Conservation (phyloP, 176 grass and related monocot genomes). For the Eleusine indica region DNA sequence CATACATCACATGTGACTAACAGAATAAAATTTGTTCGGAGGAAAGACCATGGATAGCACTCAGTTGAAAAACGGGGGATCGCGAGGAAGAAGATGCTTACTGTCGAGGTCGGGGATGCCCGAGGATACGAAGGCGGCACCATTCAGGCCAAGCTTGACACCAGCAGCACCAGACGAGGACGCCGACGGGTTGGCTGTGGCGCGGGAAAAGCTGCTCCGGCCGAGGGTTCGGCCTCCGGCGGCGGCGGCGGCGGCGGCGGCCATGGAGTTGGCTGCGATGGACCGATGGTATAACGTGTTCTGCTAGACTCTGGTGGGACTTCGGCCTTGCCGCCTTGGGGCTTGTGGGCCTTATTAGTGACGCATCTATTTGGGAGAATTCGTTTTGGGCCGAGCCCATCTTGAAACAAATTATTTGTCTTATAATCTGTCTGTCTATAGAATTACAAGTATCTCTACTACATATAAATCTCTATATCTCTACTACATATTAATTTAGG, state of each 20-base stretch:
- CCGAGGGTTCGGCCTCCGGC: slow-evolving; percentile 38
- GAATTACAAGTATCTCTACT: too few species aligned
- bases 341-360: not conserved
- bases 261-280: not conserved
- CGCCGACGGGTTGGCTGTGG: slow-evolving; percentile 10
- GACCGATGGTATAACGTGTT: not conserved
- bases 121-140: slow-evolving; percentile 71
- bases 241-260: slow-evolving; percentile 13
- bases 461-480: too few species aligned
- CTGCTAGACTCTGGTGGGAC: not conserved
- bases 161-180: slow-evolving; percentile 43
- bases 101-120: slow-evolving; percentile 90
- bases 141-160: slow-evolving; percentile 64
- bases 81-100: slow-evolving; percentile 36
- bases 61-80: not conserved
- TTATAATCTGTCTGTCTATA: too few species aligned
- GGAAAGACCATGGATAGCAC: not conserved
- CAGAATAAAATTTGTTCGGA: not conserved
- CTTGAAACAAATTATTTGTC: not conserved
- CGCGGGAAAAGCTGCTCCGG: slow-evolving; percentile 77
- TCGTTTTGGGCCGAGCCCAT: slow-evolving; percentile 12
- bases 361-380: not conserved
- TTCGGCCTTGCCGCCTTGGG: not conserved
- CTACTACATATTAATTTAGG: too few species aligned
- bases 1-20: too few species aligned